phyloP scores from a whole-genome alignment of 108 stramenopile species.

The Cyclotella baltica region DNA sequence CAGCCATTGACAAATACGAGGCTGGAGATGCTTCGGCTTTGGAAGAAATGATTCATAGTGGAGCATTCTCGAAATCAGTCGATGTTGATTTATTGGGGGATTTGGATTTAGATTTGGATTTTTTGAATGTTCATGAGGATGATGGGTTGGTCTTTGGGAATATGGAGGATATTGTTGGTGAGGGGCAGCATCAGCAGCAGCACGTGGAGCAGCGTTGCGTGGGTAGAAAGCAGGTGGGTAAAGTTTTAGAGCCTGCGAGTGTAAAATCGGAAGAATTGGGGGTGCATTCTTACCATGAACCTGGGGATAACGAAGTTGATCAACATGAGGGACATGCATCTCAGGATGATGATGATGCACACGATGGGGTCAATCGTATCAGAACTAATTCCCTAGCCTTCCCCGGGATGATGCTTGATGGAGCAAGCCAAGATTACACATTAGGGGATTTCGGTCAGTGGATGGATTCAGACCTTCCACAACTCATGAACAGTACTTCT shows the following conservation, averaged over 20 bases:
- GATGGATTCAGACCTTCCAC: constrained; percentile 63
- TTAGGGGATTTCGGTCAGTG: constrained; percentile 64
- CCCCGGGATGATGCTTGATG: constrained; percentile 50
- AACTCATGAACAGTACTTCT: constrained; percentile 13
- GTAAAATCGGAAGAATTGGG: constrained; percentile 8
- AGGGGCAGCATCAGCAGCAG: constrained; percentile 26
- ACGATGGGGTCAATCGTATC: constrained; percentile 58
- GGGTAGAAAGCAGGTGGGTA: not conserved
- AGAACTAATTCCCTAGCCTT: constrained; percentile 84
- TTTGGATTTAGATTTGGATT: constrained; percentile 90
- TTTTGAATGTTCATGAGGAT: constrained; percentile 71
- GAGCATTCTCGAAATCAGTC: constrained; percentile 57
- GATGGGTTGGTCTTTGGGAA: constrained; percentile 41
- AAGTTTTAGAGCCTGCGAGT: not conserved
- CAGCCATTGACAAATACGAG: constrained; percentile 89
- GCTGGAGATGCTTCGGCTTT: constrained; percentile 77
- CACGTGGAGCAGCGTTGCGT: not conserved
- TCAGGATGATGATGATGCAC: constrained; percentile 61
- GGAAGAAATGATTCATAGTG: constrained; percentile 77
- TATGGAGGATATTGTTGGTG: constrained; percentile 32
- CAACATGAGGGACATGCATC: constrained; percentile 69
- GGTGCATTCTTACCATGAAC: not conserved
- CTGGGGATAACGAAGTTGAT: constrained; percentile 73
- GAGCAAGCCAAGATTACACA: constrained; percentile 34
- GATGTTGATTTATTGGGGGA: constrained; percentile 89